Evolutionary conservation across 768 basidiomycete species (phyloP), one percentile per base, ranked within the genome.

Genomic region (Chiua virens): DNA sequence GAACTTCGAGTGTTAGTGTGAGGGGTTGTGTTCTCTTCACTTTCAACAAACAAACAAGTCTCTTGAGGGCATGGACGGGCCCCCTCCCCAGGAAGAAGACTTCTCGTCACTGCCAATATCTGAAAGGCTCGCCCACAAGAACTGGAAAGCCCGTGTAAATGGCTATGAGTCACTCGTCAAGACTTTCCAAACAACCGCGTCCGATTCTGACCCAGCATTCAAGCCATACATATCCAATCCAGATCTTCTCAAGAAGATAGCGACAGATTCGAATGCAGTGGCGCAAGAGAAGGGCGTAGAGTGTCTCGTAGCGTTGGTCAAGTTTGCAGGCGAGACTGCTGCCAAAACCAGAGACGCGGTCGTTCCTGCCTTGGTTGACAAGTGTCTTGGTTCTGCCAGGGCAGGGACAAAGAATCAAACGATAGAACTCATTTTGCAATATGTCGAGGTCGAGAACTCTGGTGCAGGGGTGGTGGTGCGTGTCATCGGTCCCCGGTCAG

Each of bases 211-310:
- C 77, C 92, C 93, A 42, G 89, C 89, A 23, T 98, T 99, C 77
- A 86, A 83, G 61, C 90, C 92, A 13, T 98, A 93, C 70, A 65
- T 89, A 53, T 84, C 81, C 70, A 87, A 87, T 59, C 73, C 83
- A 27, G 86, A 88, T 66, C 71, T 86, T 25, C 79, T 95, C 59
- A 92, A 88, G 80, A 93, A 87, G 72, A 85, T 95, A 61, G 91
- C 76, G 32, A 85, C 85, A 4, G 97, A 99, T 63, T 76, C 93
- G 1, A 98, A 98, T 70, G 97, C 89, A 23, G 96, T 98, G 27
- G 95, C 96, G 11, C 97, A 99, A 71, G 97, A 99, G 76, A 98
- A 96, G 67, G 97, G 91, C 28, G 81, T 98, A 6, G 96, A 98
- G 65, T 92, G 89, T 59, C 72, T 95, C 30, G 83, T 88, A 47